Evolutionary conservation across 352 stramenopile genomes (phyloP).

Genomic region (Phytophthora pistaciae): DNA sequence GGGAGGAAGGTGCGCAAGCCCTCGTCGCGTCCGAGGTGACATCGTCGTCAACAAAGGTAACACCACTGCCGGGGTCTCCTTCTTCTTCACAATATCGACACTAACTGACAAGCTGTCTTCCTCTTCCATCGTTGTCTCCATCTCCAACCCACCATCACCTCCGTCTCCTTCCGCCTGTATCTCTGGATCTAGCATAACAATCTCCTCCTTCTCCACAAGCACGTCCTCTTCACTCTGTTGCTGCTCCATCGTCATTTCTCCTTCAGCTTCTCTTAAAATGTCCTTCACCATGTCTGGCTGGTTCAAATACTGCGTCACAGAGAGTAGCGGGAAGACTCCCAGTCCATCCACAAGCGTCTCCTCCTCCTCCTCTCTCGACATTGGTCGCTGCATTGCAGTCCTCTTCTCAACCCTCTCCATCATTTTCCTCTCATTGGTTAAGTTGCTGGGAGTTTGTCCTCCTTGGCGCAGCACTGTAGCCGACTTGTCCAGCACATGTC

Average conservation of each 20-base stretch:
- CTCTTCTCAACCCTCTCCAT: conserved; percentile 1
- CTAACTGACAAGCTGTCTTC: neutral
- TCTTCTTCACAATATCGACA: neutral
- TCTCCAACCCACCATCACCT: conserved; percentile 1
- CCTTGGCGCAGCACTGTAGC: conserved; percentile 24
- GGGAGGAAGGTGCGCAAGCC: conserved; percentile 50
- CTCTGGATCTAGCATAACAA: conserved; percentile 1
- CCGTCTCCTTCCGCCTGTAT: neutral
- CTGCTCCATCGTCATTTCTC: neutral
- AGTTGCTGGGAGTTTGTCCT: neutral
- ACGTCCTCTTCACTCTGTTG: neutral
- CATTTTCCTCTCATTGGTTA: neutral
- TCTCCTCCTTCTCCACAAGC: neutral
- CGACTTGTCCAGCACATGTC: conserved; percentile 53
- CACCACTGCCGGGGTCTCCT: conserved; percentile 3
- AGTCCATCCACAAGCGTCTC: neutral
- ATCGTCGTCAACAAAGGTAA: conserved; percentile 61
- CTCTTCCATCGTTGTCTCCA: neutral
- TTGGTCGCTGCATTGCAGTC: neutral
- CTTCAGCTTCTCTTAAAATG: conserved; percentile 34
- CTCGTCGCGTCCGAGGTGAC: conserved; percentile 54
- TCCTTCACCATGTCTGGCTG: conserved; percentile 48
- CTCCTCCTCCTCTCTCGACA: conserved; percentile 49
- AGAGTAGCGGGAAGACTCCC: conserved; percentile 23
- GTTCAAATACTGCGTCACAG: conserved; percentile 51